Conservation (phyloP, 2,329 filamentous ascomycete species). For the Xylaria sp. region DNA sequence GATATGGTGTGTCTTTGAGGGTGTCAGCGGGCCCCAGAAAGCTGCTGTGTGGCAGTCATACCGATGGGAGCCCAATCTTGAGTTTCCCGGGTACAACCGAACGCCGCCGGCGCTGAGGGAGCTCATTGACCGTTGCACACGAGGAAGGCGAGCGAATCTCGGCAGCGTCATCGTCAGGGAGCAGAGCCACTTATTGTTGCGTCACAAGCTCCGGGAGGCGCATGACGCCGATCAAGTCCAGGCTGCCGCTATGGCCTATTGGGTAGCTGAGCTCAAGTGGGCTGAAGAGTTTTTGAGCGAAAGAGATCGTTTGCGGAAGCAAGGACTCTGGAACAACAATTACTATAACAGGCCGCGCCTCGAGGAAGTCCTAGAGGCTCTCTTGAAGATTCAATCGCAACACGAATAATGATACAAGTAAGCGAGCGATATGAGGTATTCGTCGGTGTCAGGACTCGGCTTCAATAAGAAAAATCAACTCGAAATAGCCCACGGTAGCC, state of each 20-base stretch:
- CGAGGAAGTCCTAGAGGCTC: conserved; percentile 47
- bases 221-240: conserved; percentile 44
- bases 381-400: conserved; percentile 35
- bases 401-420: background rate
- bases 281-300: conserved; percentile 54
- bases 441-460: background rate
- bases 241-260: conserved; percentile 51
- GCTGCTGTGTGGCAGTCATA: conserved; percentile 66
- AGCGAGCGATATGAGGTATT: background rate
- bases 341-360: conserved; percentile 55
- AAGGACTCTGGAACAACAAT: conserved; percentile 56
- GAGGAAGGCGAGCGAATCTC: conserved; percentile 52
- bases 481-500: background rate
- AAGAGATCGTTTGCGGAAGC: conserved; percentile 45
- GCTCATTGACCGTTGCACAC: conserved; percentile 59
- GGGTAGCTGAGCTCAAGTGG: conserved; percentile 53
- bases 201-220: conserved; percentile 40
- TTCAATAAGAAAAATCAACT: background rate
- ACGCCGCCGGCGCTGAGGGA: conserved; percentile 53
- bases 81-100: conserved; percentile 58
- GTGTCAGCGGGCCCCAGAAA: conserved; percentile 61
- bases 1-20: conserved; percentile 68
- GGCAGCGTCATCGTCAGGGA: conserved; percentile 52
- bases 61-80: conserved; percentile 58
- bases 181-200: conserved; percentile 53